Base-by-base conservation (phyloP, 306 rosid genomes). In the Lathyrus oleraceus region DNA sequence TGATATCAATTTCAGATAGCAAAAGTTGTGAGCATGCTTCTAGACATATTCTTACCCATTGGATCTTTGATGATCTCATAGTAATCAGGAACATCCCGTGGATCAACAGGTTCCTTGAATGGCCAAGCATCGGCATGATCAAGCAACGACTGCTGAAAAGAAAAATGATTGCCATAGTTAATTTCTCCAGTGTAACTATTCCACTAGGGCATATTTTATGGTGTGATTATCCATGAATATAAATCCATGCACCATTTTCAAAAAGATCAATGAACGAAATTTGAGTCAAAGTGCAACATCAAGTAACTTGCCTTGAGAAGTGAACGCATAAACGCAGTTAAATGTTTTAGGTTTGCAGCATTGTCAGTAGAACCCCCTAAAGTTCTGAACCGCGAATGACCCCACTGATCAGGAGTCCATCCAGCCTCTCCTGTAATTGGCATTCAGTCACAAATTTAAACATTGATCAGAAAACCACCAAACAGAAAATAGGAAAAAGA, bases 121-220 rank as follows among this genome's bases (percentile, higher is more conserved):
- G 99, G 99, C 99, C 99, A 94, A 3, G 92, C 85, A 74, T 94
- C 99, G 8, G 69, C 92, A 54, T 91, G 99, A 14, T 94, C 99
- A 27, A 75, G 69, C 96, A 91, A 83, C 8, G 89, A 70, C 97
- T 89, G 91, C 36, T 67, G n/a, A 40, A 57, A 76, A 42, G 69
- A 65, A 74, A 70, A 60, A 73, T 30, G 35, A 42, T 60, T 60
- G 27, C 32, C 61, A 68, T 32, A 68, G 53, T 25, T 30, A 56
- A 68, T 45, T 73, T 72, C 64, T 48, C 35, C 57, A 59, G 38
- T 10, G 60, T 48, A 35, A 36, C 14, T 65, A 30, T 42, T 72
- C 23, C 38, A 27, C 23, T 39, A 30, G 5, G 8, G 59, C 59
- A 17, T 59, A 5, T 25, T 44, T 65, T 45, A 12, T 9, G 42